phyloP scores from a whole-genome alignment of 805 yeast species.

The Wickerhamomyces rabaulensis region DNA sequence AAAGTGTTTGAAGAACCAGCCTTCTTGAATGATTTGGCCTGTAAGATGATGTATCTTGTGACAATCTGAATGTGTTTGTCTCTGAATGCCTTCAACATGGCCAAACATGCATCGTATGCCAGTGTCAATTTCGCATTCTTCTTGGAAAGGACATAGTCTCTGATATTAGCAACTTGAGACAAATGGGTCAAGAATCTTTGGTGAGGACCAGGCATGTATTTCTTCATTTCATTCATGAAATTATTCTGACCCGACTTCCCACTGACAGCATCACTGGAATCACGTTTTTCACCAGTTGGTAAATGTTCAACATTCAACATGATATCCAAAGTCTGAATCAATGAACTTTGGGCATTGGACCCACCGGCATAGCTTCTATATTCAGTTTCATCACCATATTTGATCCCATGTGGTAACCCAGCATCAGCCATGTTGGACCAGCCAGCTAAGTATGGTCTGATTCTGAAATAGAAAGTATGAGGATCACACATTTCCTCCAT shows the following conservation, averaged over 20 bases:
- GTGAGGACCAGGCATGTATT: constrained; percentile 88
- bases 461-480: constrained; percentile 77
- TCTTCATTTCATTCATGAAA: constrained; percentile 79
- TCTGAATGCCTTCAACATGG: constrained; percentile 82
- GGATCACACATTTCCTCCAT: constrained; percentile 97
- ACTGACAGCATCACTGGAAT: constrained; percentile 19
- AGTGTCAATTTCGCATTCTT: constrained; percentile 52
- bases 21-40: constrained; percentile 53
- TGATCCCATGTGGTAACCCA: constrained; percentile 75
- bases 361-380: constrained; percentile 77
- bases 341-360: constrained; percentile 87
- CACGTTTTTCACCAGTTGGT: constrained; percentile 59
- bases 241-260: constrained; percentile 31
- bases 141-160: constrained; percentile 54
- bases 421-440: constrained; percentile 90
- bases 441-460: constrained; percentile 89
- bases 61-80: constrained; percentile 93
- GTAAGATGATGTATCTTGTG: constrained; percentile 78
- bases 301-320: constrained; percentile 70
- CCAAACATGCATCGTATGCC: constrained; percentile 84
- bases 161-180: constrained; percentile 50
- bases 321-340: constrained; percentile 82
- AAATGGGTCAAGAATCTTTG: constrained; percentile 65
- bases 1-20: constrained; percentile 54
- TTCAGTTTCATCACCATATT: constrained; percentile 59